These are phyloP conservation scores for Aspergillus glaucus DNA, from an alignment of 2,329 filamentous ascomycete genomes.

Conservation along the genomic window DNA sequence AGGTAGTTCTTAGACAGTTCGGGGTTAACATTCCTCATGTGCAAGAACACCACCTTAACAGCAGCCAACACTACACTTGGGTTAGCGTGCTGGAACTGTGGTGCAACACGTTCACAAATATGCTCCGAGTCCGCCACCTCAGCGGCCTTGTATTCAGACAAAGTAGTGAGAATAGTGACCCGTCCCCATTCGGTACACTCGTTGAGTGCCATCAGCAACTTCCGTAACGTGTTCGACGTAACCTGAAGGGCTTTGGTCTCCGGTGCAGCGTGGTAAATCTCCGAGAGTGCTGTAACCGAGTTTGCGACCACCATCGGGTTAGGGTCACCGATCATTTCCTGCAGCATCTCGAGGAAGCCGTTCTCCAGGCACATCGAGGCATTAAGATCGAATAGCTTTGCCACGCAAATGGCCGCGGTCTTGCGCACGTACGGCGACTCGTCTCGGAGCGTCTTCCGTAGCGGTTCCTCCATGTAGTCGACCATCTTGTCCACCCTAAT, in stretches of 20 bases:
- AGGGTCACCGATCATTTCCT: conserved; percentile 93
- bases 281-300: conserved; percentile 84
- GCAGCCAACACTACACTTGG: conserved; percentile 95
- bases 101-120: conserved; percentile 91
- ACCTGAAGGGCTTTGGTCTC: conserved; percentile 84
- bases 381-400: conserved; percentile 94
- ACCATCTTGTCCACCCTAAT: conserved; percentile 99
- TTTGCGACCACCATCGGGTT: conserved; percentile 99
- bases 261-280: conserved; percentile 84
- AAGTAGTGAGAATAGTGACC: conserved; percentile 82
- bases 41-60: conserved; percentile 94
- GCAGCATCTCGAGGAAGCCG: conserved; percentile 85
- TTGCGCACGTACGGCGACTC: conserved; percentile 98
- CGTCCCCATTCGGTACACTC: conserved; percentile 98
- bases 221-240: conserved; percentile 78
- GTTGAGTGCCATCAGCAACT: conserved; percentile 91
- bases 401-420: conserved; percentile 94
- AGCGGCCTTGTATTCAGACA: conserved; percentile 79
- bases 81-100: conserved; percentile 98
- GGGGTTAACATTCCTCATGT: conserved; percentile 78
- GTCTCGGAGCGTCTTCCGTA: conserved; percentile 91
- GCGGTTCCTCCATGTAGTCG: conserved; percentile 97
- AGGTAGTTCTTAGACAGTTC: conserved; percentile 79
- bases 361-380: conserved; percentile 91
- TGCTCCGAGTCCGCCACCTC: conserved; percentile 96